Evolutionary conservation across 192 early-diverging fungal genomes (phyloP), one percentile per base, ranked within the genome.

Genomic region (Mortierella antarctica): DNA sequence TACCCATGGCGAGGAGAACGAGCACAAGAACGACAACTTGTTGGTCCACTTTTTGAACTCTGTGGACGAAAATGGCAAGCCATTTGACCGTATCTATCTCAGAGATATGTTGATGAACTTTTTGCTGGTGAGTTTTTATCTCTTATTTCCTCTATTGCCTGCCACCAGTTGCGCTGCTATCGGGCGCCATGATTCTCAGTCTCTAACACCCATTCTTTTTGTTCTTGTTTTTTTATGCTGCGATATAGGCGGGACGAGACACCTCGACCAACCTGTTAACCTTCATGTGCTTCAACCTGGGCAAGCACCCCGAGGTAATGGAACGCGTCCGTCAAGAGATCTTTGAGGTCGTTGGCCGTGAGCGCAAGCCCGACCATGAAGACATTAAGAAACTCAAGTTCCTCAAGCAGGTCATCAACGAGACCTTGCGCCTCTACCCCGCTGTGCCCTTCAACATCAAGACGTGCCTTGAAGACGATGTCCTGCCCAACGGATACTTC

Each of bases 331-430:
- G 72, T 21, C 58, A 73, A 18, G 86, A 87, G 52, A 71, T 87
- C 55, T 84, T 85, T 66, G 61, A 65, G 14, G 77, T 80, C 47
- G 77, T 80, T 4, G 74, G 75, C 18, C 21, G 39, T 1, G 68
- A 84, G 18, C 80, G 84, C 62, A 75, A 76, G 59, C 85, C 83
- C 17, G 67, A 74, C 15, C 86, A 90, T 48, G 74, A 89, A 41
- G 82, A 86, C 42, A 62, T 88, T 48, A 90, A 88, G 65, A 62
- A 82, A 21, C 73, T 90, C 39, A 83, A 86, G 49, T 86, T 83
- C 65, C 62, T 89, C 54, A 90, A 87, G 52, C 84, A 86, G 23
- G 85, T 90, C 39, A 83, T 90, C 71, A 76, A 89, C 52, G 90
- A 92, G 59, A 86, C 89, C 31, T 67, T 87, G 61, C 78, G 88